These are phyloP conservation scores for Kokia cookei DNA, from an alignment of 441 rosid species.

Conservation along the genomic window DNA sequence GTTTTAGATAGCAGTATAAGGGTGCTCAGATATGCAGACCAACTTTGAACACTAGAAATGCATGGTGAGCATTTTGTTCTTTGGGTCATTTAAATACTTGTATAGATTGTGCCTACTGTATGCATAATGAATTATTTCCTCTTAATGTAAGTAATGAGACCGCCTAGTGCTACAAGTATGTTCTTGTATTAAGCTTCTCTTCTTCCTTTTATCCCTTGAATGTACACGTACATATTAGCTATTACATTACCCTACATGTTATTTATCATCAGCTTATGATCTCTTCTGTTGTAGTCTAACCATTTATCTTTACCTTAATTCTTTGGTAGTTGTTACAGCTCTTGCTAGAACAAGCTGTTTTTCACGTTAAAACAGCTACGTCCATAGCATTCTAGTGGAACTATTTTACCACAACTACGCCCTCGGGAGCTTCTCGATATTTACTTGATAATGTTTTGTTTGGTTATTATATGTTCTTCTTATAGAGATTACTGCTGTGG, in stretches of 20 bases:
- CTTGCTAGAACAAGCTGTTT: neutral
- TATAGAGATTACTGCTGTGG: neutral
- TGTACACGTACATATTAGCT: neutral
- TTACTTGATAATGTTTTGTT: neutral
- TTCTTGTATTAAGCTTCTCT: neutral
- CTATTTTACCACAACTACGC: neutral
- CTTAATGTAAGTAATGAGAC: neutral
- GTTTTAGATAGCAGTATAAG: neutral
- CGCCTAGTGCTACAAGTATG: neutral
- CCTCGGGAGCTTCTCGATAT: neutral
- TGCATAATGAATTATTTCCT: neutral
- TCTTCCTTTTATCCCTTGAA: neutral
- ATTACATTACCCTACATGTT: neutral
- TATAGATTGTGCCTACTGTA: slow-evolving; percentile 7
- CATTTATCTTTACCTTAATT: neutral
- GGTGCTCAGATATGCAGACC: neutral
- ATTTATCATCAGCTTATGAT: neutral
- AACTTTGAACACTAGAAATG: neutral
- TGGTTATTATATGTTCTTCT: neutral
- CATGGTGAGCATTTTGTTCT: neutral
- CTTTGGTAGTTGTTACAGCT: neutral
- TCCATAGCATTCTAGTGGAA: neutral
- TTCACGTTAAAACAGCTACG: neutral
- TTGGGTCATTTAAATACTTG: slow-evolving; percentile 7
- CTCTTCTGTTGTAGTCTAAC: neutral